Percentiles rank a stretch among this genome's conserved stretches.
Evolutionary conservation across 2,329 filamentous ascomycete genomes (phyloP).

Genomic region (Aspergillus flavus): DNA sequence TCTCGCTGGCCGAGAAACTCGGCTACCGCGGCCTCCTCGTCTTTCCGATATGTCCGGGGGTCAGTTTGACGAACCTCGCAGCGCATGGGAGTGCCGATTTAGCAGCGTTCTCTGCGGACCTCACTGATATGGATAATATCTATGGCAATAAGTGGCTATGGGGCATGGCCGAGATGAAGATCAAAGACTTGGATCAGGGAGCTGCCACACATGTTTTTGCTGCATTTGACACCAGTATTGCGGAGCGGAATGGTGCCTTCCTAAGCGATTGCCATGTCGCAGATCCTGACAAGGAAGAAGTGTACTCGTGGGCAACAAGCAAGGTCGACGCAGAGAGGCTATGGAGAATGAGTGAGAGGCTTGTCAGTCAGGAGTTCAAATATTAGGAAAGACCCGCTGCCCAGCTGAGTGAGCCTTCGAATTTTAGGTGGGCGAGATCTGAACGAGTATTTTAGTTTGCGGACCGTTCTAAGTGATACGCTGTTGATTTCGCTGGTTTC

Average conservation of each 20-base stretch:
- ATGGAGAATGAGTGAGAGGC: slow-evolving; percentile 51
- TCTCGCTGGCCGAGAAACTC: slow-evolving; percentile 37
- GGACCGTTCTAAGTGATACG: no score
- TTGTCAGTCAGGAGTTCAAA: slow-evolving; percentile 44
- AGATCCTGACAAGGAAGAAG: slow-evolving; percentile 33
- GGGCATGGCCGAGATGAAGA: slow-evolving; percentile 7
- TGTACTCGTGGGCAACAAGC: slow-evolving; percentile 29
- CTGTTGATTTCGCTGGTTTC: no score
- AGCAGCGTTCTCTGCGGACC: background rate
- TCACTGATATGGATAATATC: slow-evolving; percentile 18
- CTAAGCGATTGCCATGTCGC: slow-evolving; percentile 46
- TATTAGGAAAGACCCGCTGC: slow-evolving; percentile 10
- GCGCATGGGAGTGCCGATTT: background rate
- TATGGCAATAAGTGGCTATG: slow-evolving; percentile 18
- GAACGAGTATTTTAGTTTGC: no score
- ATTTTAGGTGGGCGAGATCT: no score
- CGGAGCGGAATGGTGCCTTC: slow-evolving; percentile 40
- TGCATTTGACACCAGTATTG: slow-evolving; percentile 29
- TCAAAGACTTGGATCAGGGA: slow-evolving; percentile 32
- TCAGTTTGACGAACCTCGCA: background rate
- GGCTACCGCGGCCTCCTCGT: slow-evolving; percentile 26
- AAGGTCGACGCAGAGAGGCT: slow-evolving; percentile 42
- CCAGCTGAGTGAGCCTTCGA: no score
- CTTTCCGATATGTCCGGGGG: background rate
- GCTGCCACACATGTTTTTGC: slow-evolving; percentile 37